Percentiles rank a stretch among this genome's conserved stretches.
These are phyloP conservation scores for Microdochium bolleyi DNA, from an alignment of 2,329 filamentous ascomycete species.

Conservation along the genomic window DNA sequence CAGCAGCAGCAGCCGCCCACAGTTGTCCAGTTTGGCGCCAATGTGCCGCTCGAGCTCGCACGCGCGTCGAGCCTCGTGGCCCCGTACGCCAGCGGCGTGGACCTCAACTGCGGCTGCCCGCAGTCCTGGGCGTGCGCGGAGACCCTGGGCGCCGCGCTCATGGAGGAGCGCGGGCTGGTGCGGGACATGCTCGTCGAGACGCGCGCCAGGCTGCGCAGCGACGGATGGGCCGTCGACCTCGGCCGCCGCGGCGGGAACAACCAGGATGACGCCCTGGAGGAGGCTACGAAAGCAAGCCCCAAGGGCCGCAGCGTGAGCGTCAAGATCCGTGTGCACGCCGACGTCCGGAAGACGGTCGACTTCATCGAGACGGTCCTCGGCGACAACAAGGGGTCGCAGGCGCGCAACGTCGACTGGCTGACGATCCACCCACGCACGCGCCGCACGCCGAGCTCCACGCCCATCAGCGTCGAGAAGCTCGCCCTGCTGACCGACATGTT, in stretches of 20 bases:
- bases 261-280: conserved; percentile 1
- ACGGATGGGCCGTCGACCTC: conserved; percentile 43
- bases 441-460: conserved; percentile 50
- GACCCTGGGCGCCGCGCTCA: conserved; percentile 60
- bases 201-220: conserved; percentile 37
- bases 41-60: conserved; percentile 51
- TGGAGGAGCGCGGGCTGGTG: conserved; percentile 58
- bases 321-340: conserved; percentile 62
- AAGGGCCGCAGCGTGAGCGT: conserved; percentile 55
- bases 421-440: conserved; percentile 63
- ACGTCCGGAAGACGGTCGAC: conserved; percentile 51
- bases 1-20: conserved; percentile 44
- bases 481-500: conserved; percentile 44
- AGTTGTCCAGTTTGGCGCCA: conserved; percentile 61
- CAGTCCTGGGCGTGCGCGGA: conserved; percentile 66
- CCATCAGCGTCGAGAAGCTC: conserved; percentile 55
- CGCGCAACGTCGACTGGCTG: conserved; percentile 54
- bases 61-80: conserved; percentile 54
- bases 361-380: conserved; percentile 56
- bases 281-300: conserved; percentile 31
- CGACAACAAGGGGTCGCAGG: conserved; percentile 24
- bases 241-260: background rate
- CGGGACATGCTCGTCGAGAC: conserved; percentile 55
- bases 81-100: conserved; percentile 55
- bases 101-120: conserved; percentile 67